These are phyloP conservation scores for Samsoniella hepiali DNA, from an alignment of 2,329 filamentous ascomycete genomes.

Conservation along the genomic window DNA sequence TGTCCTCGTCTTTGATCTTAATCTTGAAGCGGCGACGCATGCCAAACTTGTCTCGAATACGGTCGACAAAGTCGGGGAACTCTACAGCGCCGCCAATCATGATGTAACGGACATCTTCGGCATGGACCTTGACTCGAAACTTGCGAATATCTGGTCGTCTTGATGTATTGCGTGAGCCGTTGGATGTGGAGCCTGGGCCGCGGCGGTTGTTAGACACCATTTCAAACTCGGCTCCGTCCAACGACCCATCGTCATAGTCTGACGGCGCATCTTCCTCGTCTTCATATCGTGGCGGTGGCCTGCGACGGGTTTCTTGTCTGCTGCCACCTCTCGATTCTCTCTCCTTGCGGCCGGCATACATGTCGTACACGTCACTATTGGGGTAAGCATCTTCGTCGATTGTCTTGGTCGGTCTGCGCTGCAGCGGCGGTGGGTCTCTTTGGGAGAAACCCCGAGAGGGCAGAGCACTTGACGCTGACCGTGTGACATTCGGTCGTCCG, in stretches of 20 bases:
- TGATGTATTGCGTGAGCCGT: conserved; percentile 52
- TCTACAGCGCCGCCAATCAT: conserved; percentile 73
- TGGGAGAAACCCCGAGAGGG: conserved; percentile 44
- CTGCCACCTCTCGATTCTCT: conserved; percentile 41
- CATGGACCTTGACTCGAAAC: conserved; percentile 89
- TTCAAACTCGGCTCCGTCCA: conserved; percentile 77
- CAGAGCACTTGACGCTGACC: conserved; percentile 44
- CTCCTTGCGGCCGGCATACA: conserved; percentile 46
- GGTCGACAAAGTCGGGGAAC: conserved; percentile 73
- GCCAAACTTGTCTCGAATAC: conserved; percentile 83
- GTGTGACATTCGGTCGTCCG: conserved; percentile 34
- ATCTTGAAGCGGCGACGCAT: conserved; percentile 78
- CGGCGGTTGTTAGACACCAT: conserved; percentile 61
- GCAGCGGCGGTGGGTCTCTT: conserved; percentile 33
- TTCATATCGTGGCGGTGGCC: conserved; percentile 59
- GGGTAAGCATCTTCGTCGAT: conserved; percentile 60
- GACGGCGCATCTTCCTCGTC: conserved; percentile 77
- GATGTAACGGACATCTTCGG: conserved; percentile 87
- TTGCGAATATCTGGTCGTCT: conserved; percentile 67
- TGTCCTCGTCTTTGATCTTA: conserved; percentile 79
- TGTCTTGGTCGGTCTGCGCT: conserved; percentile 29
- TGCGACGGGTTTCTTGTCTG: conserved; percentile 19
- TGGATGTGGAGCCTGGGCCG: conserved; percentile 44
- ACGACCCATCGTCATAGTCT: conserved; percentile 65
- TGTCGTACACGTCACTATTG: conserved; percentile 65